Percentiles rank a stretch among this genome's conserved stretches.
These are phyloP conservation scores for Scenedesmus sp. DNA, from an alignment of 163 green algal genomes.

Conservation along the genomic window DNA sequence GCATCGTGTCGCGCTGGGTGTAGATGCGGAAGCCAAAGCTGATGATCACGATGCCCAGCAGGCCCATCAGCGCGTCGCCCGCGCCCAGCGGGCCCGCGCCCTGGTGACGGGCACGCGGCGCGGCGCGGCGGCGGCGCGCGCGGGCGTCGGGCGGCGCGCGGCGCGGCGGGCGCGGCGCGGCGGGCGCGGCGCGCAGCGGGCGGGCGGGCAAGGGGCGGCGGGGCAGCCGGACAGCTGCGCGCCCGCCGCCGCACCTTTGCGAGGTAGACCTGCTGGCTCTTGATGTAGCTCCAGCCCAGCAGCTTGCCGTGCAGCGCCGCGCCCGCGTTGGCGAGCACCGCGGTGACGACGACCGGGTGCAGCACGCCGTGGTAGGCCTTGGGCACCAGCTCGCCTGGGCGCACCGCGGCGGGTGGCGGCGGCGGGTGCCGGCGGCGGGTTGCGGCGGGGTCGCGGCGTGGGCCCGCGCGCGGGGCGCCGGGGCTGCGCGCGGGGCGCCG, in stretches of 20 bases:
- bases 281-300: constrained; percentile 60
- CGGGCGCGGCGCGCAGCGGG: neutral
- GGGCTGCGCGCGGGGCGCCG: no score
- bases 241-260: constrained; percentile 64
- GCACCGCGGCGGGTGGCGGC: no score
- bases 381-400: constrained; percentile 34
- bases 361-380: constrained; percentile 51
- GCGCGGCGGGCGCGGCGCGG: neutral
- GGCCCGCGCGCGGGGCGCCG: no score
- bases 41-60: constrained; percentile 92
- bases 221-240: no score
- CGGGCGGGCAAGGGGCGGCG: no score
- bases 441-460: no score
- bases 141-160: constrained; percentile 43
- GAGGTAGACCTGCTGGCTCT: constrained; percentile 67
- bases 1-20: constrained; percentile 79
- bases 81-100: constrained; percentile 64
- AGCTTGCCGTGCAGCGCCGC: constrained; percentile 61
- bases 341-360: constrained; percentile 81
- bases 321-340: constrained; percentile 63
- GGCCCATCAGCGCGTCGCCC: constrained; percentile 88
- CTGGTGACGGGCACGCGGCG: no score
- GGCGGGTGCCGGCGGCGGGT: no score
- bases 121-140: no score
- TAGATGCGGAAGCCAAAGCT: constrained; percentile 88